Evolutionary conservation across 192 early-diverging fungal genomes (phyloP).

Genomic region (Coemansia sp.): DNA sequence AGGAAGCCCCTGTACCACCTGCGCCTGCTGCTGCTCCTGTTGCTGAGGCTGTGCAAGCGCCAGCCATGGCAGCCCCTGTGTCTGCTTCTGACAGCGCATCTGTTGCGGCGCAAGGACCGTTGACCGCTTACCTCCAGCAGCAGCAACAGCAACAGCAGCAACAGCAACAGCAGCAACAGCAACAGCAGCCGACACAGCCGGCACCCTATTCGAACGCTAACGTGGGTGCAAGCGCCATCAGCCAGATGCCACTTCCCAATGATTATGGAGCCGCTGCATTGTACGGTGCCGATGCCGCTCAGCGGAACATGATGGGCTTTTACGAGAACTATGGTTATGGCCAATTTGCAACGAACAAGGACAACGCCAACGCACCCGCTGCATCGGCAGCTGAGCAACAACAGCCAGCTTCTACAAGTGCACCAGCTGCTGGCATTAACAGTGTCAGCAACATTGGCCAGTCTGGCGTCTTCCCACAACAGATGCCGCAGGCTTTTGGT

Average conservation of each 20-base stretch:
- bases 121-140: constrained; percentile 45
- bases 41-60: constrained; percentile 15
- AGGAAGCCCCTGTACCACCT: constrained; percentile 16
- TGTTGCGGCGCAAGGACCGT: constrained; percentile 25
- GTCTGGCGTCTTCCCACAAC: constrained; percentile 55
- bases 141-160: constrained; percentile 55
- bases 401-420: constrained; percentile 57
- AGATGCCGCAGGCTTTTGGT: constrained; percentile 55
- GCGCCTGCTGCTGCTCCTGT: constrained; percentile 16
- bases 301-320: constrained; percentile 66
- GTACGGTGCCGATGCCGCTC: constrained; percentile 67
- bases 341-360: constrained; percentile 52
- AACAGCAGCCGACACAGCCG: constrained; percentile 37
- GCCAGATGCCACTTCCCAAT: constrained; percentile 58
- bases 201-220: constrained; percentile 18
- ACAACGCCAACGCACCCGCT: constrained; percentile 30
- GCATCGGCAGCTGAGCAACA: constrained; percentile 40
- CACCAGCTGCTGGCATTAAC: constrained; percentile 61
- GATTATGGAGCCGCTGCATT: constrained; percentile 63
- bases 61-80: constrained; percentile 8
- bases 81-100: constrained; percentile 16
- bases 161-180: constrained; percentile 33
- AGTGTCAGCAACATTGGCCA: constrained; percentile 53
- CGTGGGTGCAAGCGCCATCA: constrained; percentile 37
- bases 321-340: constrained; percentile 55